Conservation (phyloP, 371 early-diverging fungal species). For the Caulochytrium protostelioides region DNA sequence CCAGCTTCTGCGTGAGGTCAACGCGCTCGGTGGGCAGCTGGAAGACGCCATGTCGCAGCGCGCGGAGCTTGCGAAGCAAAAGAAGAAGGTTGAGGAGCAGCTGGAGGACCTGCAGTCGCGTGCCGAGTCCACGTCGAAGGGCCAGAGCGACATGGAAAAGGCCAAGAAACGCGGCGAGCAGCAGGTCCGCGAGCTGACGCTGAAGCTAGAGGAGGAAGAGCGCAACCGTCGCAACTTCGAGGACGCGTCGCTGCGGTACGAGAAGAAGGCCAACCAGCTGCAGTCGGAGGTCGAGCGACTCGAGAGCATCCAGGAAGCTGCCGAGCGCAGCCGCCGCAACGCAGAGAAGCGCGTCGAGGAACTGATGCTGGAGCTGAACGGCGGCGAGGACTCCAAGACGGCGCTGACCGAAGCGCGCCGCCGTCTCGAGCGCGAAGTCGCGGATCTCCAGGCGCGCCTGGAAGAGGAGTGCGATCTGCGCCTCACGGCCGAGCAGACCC, state of each 20-base stretch:
- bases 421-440: conserved; percentile 40
- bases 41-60: conserved; percentile 34
- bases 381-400: conserved; percentile 32
- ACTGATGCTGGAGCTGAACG: conserved; percentile 31
- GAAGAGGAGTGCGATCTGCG: conserved; percentile 37
- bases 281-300: conserved; percentile 42
- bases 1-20: conserved; percentile 49
- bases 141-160: conserved; percentile 44
- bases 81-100: conserved; percentile 37
- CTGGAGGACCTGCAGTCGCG: conserved; percentile 31
- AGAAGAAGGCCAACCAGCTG: conserved; percentile 45
- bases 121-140: conserved; percentile 32
- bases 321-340: conserved; percentile 36
- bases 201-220: conserved; percentile 40
- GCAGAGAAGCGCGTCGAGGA: conserved; percentile 43
- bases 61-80: conserved; percentile 31
- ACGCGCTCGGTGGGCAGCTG: conserved; percentile 45
- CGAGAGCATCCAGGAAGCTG: conserved; percentile 35
- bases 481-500: conserved; percentile 19
- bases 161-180: conserved; percentile 36
- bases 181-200: conserved; percentile 28
- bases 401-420: conserved; percentile 28
- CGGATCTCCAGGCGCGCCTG: conserved; percentile 32
- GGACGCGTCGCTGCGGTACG: conserved; percentile 48
- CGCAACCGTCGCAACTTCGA: conserved; percentile 43